A percentile compares a stretch with the other conserved stretches of the same genome.
phyloP scores from a whole-genome alignment of 805 yeast species.

The Nakazawaea anatomiae region DNA sequence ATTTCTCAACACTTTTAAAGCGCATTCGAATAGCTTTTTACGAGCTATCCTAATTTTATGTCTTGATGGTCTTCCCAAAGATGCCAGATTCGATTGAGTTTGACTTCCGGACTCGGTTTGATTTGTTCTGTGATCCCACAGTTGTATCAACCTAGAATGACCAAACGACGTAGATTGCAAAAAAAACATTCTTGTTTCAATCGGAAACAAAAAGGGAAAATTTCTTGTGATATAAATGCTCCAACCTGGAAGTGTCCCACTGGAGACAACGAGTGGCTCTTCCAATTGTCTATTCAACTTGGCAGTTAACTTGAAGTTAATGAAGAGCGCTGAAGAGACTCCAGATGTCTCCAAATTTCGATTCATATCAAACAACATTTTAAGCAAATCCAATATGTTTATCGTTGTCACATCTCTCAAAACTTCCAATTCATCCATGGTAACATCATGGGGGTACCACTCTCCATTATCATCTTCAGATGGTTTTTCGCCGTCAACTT shows the following conservation, averaged over 20 bases:
- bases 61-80: slow-evolving; percentile 69
- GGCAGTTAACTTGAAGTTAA: slow-evolving; percentile 78
- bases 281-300: slow-evolving; percentile 83
- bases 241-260: slow-evolving; percentile 87
- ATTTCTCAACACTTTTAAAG: slow-evolving; percentile 67
- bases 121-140: slow-evolving; percentile 59
- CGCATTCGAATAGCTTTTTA: slow-evolving; percentile 63
- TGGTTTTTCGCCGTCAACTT: slow-evolving; percentile 22
- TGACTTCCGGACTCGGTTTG: slow-evolving; percentile 21
- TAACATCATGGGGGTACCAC: slow-evolving; percentile 22
- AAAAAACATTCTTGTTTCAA: slow-evolving; percentile 72
- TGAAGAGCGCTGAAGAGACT: slow-evolving; percentile 34
- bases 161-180: slow-evolving; percentile 89
- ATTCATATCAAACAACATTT: slow-evolving; percentile 37
- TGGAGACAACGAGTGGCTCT: slow-evolving; percentile 82
- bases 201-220: slow-evolving; percentile 79
- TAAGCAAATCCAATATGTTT: slow-evolving; percentile 42
- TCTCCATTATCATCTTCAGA: slow-evolving; percentile 20
- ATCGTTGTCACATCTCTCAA: slow-evolving; percentile 28
- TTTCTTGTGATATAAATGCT: slow-evolving; percentile 62
- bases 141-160: slow-evolving; percentile 71
- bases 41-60: slow-evolving; percentile 79
- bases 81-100: slow-evolving; percentile 19
- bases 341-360: slow-evolving; percentile 17
- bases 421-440: slow-evolving; percentile 22